Evolutionary conservation across 176 grass and related monocot species (phyloP).

Genomic region (Thalia dealbata): DNA sequence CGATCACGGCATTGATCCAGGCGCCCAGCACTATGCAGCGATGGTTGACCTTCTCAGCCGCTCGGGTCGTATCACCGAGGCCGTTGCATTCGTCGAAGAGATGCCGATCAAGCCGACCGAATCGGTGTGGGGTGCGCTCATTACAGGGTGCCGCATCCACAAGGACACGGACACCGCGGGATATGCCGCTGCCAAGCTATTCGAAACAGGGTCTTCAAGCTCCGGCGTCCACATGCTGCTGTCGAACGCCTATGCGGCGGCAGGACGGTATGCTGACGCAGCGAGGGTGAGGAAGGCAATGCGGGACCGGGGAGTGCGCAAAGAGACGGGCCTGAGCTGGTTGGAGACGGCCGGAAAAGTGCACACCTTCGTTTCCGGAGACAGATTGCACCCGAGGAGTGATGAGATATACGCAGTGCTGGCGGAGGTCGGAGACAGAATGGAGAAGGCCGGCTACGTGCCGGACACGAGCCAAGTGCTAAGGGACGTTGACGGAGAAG

Average conservation of each 20-base stretch:
- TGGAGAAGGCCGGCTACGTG: slow-evolving; percentile 74
- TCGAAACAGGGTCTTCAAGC: slow-evolving; percentile 54
- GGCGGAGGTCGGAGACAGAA: slow-evolving; percentile 60
- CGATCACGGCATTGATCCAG: slow-evolving; percentile 35
- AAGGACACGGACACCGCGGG: slow-evolving; percentile 62
- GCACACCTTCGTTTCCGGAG: slow-evolving; percentile 75
- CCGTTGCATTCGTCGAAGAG: slow-evolving; percentile 51
- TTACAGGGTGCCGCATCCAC: slow-evolving; percentile 76
- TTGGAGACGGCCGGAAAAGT: slow-evolving; percentile 62
- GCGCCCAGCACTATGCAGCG: slow-evolving; percentile 61
- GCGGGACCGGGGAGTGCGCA: slow-evolving; percentile 73
- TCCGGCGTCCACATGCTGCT: slow-evolving; percentile 79
- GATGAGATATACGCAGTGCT: slow-evolving; percentile 58
- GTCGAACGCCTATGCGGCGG: slow-evolving; percentile 62
- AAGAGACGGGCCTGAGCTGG: slow-evolving; percentile 91
- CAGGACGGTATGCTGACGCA: slow-evolving; percentile 61
- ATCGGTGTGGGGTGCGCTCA: slow-evolving; percentile 73
- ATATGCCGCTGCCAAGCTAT: slow-evolving; percentile 52
- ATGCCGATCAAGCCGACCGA: slow-evolving; percentile 93
- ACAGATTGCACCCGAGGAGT: slow-evolving; percentile 53
- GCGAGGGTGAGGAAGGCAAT: slow-evolving; percentile 76
- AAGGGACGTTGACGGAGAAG: slow-evolving; percentile 58
- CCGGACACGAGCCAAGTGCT: slow-evolving; percentile 62
- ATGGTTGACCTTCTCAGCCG: slow-evolving; percentile 91
- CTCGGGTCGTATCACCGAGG: slow-evolving; percentile 58